phyloP scores from a whole-genome alignment of 768 basidiomycete genomes.

The Lactarius sp. region DNA sequence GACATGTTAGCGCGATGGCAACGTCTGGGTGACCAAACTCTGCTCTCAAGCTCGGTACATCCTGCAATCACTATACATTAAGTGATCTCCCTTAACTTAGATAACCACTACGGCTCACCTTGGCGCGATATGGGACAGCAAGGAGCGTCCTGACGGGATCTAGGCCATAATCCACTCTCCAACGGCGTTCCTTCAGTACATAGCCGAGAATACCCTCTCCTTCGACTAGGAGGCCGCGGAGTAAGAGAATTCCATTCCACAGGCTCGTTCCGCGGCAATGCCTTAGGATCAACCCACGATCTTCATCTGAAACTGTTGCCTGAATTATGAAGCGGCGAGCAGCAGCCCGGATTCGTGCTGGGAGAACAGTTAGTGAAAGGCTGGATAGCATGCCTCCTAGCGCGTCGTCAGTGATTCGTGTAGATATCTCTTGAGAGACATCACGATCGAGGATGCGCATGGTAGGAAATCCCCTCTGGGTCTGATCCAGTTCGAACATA shows the following conservation, averaged over 20 bases:
- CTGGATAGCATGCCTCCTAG: not conserved
- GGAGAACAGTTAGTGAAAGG: slow-evolving; percentile 1
- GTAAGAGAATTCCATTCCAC: slow-evolving; percentile 39
- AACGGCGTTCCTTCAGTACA: slow-evolving; percentile 38
- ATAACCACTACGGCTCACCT: not conserved
- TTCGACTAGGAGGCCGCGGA: slow-evolving; percentile 19
- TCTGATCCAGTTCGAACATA: not conserved
- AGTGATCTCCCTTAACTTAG: not conserved
- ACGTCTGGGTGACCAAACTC: too few species aligned
- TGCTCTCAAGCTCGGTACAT: slow-evolving; percentile 38
- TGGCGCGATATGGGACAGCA: slow-evolving; percentile 50
- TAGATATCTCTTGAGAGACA: too few species aligned
- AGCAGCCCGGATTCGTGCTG: not conserved
- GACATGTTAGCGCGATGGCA: too few species aligned
- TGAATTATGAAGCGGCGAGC: slow-evolving; percentile 6
- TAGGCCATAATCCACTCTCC: slow-evolving; percentile 51
- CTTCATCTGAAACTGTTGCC: not conserved
- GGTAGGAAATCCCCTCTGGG: not conserved
- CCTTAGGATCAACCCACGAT: not conserved
- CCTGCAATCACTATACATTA: slow-evolving; percentile 28
- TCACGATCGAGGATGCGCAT: not conserved
- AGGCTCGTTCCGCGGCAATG: slow-evolving; percentile 12
- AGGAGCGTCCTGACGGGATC: slow-evolving; percentile 40
- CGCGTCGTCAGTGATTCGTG: not conserved
- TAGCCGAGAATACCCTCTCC: slow-evolving; percentile 37